Conservation (phyloP, 352 stramenopile genomes). For the Thalassiosira hispida region DNA sequence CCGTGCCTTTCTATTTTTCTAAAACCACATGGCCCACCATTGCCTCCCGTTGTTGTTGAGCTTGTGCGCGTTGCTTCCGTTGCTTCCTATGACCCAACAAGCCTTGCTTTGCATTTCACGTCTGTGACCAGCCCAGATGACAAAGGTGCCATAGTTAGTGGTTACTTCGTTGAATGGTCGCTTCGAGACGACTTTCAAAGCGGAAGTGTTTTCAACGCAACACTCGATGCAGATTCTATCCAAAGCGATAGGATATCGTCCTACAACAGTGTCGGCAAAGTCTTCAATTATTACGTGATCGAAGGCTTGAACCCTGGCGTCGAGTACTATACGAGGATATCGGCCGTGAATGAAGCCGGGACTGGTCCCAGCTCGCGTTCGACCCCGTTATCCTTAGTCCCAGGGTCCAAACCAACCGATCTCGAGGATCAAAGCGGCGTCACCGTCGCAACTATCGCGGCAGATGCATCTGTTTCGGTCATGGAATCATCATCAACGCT, state of each 20-base stretch:
- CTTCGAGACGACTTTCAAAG: slow-evolving; percentile 73
- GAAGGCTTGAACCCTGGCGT: slow-evolving; percentile 82
- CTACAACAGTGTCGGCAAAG: slow-evolving; percentile 30
- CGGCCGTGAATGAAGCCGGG: slow-evolving; percentile 89
- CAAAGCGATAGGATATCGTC: slow-evolving; percentile 52
- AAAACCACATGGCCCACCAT: slow-evolving; percentile 90
- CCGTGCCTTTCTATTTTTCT: slow-evolving; percentile 67
- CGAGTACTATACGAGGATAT: slow-evolving; percentile 89
- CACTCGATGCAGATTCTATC: slow-evolving; percentile 42
- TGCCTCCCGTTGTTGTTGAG: slow-evolving; percentile 83
- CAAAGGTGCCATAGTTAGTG: slow-evolving; percentile 85
- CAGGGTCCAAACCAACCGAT: slow-evolving; percentile 68
- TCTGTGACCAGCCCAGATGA: slow-evolving; percentile 76
- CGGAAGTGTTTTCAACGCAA: slow-evolving; percentile 50
- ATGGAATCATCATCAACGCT: slow-evolving; percentile 75
- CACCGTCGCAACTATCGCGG: slow-evolving; percentile 59
- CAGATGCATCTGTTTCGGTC: slow-evolving; percentile 67
- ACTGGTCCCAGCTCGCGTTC: slow-evolving; percentile 54
- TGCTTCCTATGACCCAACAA: slow-evolving; percentile 53
- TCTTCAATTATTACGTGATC: slow-evolving; percentile 83
- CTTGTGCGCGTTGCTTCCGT: slow-evolving; percentile 87
- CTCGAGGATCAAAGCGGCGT: slow-evolving; percentile 68
- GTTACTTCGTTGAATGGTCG: slow-evolving; percentile 90
- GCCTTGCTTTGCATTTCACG: slow-evolving; percentile 90
- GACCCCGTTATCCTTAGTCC: slow-evolving; percentile 56